Evolutionary conservation across 2,329 filamentous ascomycete genomes (phyloP).

Genomic region (Aphanoascus verrucosus): DNA sequence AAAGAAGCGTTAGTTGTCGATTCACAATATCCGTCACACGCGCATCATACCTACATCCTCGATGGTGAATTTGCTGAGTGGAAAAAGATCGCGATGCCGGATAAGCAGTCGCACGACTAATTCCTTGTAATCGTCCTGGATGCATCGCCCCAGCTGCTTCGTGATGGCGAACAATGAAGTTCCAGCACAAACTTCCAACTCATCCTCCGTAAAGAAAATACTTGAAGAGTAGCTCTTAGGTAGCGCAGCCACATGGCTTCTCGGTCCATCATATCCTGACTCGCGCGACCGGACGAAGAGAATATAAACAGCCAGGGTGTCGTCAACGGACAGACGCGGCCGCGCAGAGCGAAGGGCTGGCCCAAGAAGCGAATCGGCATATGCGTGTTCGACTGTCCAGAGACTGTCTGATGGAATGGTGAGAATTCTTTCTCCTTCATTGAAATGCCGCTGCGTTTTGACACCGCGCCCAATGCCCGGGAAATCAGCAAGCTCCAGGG

Average conservation of each 20-base stretch:
- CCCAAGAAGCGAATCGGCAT: constrained; percentile 26
- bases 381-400: constrained; percentile 27
- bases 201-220: constrained; percentile 28
- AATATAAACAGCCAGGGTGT: constrained; percentile 26
- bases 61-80: constrained; percentile 25
- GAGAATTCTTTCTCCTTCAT: constrained; percentile 27
- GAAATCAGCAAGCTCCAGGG: constrained; percentile 27
- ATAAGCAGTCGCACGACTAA: constrained; percentile 22
- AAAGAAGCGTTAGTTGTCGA: constrained; percentile 17
- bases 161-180: constrained; percentile 28
- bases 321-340: constrained; percentile 27
- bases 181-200: constrained; percentile 27
- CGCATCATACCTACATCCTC: constrained; percentile 25
- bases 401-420: constrained; percentile 25
- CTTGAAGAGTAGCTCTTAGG: constrained; percentile 27
- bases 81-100: constrained; percentile 27
- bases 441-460: constrained; percentile 23
- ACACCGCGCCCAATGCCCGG: constrained; percentile 26
- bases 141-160: constrained; percentile 22
- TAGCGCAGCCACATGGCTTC: constrained; percentile 24
- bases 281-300: constrained; percentile 28
- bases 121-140: constrained; percentile 25
- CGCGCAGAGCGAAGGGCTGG: constrained; percentile 24
- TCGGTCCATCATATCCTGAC: constrained; percentile 25
- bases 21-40: constrained; percentile 17